These are phyloP conservation scores for Eucalyptus marginata DNA, from an alignment of 345 rosid species.

Conservation along the genomic window DNA sequence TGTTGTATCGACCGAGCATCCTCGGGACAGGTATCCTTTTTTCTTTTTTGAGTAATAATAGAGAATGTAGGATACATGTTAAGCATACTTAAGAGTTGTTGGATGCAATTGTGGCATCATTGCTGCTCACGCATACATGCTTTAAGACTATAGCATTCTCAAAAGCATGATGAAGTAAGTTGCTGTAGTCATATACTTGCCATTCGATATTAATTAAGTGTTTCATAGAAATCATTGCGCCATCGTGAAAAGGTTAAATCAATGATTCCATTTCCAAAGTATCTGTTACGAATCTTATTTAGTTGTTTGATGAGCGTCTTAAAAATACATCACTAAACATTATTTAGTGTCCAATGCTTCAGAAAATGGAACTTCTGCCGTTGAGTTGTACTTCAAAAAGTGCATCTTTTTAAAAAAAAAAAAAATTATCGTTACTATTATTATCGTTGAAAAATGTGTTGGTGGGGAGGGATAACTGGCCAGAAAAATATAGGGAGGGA, in stretches of 20 bases:
- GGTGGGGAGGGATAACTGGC: background rate
- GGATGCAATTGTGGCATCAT: background rate
- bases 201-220: background rate
- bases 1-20: rapidly evolving
- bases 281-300: background rate
- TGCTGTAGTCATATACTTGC: rapidly evolving
- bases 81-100: background rate
- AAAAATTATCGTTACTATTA: background rate
- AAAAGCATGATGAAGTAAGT: background rate
- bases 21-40: rapidly evolving
- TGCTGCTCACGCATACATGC: background rate
- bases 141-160: background rate
- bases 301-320: rapidly evolving
- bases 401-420: too few relatives aligned
- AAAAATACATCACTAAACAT: background rate
- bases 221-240: too few relatives aligned
- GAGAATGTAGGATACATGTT: background rate
- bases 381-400: background rate
- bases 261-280: rapidly evolving
- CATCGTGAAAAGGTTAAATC: background rate
- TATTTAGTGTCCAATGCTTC: background rate
- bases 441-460: background rate
- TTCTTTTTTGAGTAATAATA: too few relatives aligned
- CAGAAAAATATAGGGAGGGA: background rate
- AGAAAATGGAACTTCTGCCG: background rate